phyloP scores from a whole-genome alignment of 2,329 filamentous ascomycete genomes.

The Sphaerulina vaccinii region DNA sequence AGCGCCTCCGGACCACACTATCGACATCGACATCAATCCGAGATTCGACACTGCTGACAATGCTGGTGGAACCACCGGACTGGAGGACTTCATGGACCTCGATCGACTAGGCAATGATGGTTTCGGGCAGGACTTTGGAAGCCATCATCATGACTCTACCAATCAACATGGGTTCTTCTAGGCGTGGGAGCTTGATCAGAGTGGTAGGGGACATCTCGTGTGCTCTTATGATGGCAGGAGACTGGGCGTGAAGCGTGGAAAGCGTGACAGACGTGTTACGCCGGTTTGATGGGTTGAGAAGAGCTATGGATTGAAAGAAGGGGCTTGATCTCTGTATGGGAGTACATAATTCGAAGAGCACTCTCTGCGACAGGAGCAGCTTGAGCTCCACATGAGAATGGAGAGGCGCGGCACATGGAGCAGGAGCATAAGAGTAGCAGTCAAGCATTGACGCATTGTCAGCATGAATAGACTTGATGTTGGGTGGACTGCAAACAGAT shows the following conservation, averaged over 20 bases:
- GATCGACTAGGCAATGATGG: constrained; percentile 34
- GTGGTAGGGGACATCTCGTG: background rate
- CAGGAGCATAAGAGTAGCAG: too few species aligned
- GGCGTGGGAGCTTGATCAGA: background rate
- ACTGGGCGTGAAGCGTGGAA: background rate
- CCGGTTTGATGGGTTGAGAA: too few species aligned
- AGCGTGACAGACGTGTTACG: too few species aligned
- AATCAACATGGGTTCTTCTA: constrained; percentile 13
- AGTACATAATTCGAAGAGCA: too few species aligned
- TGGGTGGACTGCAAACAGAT: too few species aligned
- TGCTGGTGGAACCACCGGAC: constrained; percentile 13
- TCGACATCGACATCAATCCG: constrained; percentile 36
- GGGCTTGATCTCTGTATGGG: too few species aligned
- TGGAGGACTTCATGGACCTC: constrained; percentile 47
- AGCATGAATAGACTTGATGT: too few species aligned
- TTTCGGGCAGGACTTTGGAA: constrained; percentile 32
- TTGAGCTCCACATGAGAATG: too few species aligned
- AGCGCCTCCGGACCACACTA: constrained; percentile 5
- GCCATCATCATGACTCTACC: constrained; percentile 4
- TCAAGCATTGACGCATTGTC: too few species aligned
- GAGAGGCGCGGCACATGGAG: too few species aligned
- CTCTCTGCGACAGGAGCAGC: too few species aligned
- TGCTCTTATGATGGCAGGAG: background rate
- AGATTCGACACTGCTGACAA: constrained; percentile 34
- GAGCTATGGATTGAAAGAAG: too few species aligned